Percentiles rank a stretch among this genome's conserved stretches.
Evolutionary conservation across 495 filamentous ascomycete species (phyloP).

Genomic region (Hypoxylon fuscum): DNA sequence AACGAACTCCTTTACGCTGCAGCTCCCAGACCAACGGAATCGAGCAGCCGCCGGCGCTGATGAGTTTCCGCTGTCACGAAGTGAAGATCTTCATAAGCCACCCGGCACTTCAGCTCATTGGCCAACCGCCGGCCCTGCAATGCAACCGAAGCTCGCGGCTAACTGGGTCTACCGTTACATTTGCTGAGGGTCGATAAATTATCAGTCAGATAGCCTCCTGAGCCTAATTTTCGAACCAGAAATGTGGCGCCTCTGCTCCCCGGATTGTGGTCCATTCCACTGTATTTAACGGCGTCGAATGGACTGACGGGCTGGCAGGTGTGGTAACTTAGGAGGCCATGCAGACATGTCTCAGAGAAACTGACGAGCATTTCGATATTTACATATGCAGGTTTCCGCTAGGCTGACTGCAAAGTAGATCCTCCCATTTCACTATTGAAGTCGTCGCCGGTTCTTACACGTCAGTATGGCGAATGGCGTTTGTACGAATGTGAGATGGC

Average conservation of each 20-base stretch:
- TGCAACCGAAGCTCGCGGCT: conserved; percentile 29
- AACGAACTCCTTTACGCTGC: conserved; percentile 10
- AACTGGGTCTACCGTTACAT: conserved; percentile 27
- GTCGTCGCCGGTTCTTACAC: background rate
- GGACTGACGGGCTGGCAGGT: background rate
- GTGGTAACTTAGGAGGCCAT: background rate
- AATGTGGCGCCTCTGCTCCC: conserved; percentile 11
- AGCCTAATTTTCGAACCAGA: background rate
- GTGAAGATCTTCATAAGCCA: conserved; percentile 39
- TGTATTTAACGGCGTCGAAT: background rate
- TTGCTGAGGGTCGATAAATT: conserved; percentile 25
- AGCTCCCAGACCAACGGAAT: conserved; percentile 11
- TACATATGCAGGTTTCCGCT: conserved; percentile 16
- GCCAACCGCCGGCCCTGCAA: conserved; percentile 18
- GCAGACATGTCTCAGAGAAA: background rate
- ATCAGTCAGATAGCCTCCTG: conserved; percentile 13
- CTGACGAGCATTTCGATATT: conserved; percentile 5
- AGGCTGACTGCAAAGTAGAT: conserved; percentile 19
- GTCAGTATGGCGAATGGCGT: conserved; percentile 2
- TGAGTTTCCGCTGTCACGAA: conserved; percentile 19
- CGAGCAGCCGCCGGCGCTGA: conserved; percentile 7
- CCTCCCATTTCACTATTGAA: no score
- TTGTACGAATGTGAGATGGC: background rate
- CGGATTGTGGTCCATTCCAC: background rate
- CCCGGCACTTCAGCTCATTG: conserved; percentile 28